Evolutionary conservation across 495 filamentous ascomycete species (phyloP).

Genomic region (Baudoinia panamericana): DNA sequence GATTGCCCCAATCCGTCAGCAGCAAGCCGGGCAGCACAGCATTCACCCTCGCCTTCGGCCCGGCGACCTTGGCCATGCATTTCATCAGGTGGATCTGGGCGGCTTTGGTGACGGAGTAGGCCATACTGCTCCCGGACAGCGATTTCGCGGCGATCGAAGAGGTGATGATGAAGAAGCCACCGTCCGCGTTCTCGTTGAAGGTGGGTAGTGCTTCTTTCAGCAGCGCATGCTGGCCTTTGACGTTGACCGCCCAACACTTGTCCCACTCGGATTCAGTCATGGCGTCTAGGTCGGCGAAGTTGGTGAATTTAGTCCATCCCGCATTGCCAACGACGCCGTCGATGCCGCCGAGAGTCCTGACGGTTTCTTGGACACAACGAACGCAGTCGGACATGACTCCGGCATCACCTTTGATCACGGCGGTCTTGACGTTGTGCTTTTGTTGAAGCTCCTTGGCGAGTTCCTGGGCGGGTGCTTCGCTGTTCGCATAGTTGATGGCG

Average conservation of each 20-base stretch:
- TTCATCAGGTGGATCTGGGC: slow-evolving; percentile 60
- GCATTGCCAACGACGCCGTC: slow-evolving; percentile 63
- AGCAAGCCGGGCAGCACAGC: slow-evolving; percentile 54
- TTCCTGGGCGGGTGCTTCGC: slow-evolving; percentile 39
- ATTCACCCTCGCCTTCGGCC: slow-evolving; percentile 52
- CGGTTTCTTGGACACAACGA: slow-evolving; percentile 40
- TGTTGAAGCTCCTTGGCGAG: slow-evolving; percentile 39
- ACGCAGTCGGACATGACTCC: slow-evolving; percentile 43
- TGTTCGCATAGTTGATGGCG: slow-evolving; percentile 56
- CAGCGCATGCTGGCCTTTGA: slow-evolving; percentile 51
- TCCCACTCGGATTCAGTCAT: slow-evolving; percentile 58
- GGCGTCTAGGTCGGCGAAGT: slow-evolving; percentile 50
- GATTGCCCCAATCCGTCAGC: slow-evolving; percentile 52
- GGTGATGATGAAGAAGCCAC: slow-evolving; percentile 56
- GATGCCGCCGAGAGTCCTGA: slow-evolving; percentile 49
- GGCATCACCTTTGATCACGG: slow-evolving; percentile 48
- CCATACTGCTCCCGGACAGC: slow-evolving; percentile 43
- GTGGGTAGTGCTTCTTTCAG: slow-evolving; percentile 49
- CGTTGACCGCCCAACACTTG: slow-evolving; percentile 57
- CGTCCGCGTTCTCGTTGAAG: slow-evolving; percentile 56
- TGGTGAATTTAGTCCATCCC: slow-evolving; percentile 40
- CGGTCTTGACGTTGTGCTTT: slow-evolving; percentile 41
- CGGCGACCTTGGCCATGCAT: slow-evolving; percentile 54
- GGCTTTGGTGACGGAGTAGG: slow-evolving; percentile 55
- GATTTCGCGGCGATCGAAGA: slow-evolving; percentile 43